Evolutionary conservation across 306 rosid species (phyloP).

Genomic region (Fagus sylvatica): DNA sequence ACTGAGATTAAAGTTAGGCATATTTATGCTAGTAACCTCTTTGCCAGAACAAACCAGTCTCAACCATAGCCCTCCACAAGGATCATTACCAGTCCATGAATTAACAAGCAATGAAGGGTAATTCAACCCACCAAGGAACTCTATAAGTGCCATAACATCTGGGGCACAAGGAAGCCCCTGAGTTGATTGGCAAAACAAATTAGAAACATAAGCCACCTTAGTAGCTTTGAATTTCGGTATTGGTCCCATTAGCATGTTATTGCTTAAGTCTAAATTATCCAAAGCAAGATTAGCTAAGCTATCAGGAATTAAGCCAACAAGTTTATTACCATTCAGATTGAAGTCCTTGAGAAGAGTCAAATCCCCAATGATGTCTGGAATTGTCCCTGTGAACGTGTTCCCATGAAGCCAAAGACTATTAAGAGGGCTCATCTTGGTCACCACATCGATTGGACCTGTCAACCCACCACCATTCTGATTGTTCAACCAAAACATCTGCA

Average conservation of each 20-base stretch:
- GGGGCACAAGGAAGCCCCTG: slow-evolving; percentile 59
- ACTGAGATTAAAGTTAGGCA: slow-evolving; percentile 56
- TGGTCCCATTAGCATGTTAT: slow-evolving; percentile 85
- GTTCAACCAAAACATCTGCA: slow-evolving; percentile 75
- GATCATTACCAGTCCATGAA: slow-evolving; percentile 72
- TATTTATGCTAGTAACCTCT: slow-evolving; percentile 61
- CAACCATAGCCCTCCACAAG: slow-evolving; percentile 68
- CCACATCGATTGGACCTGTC: slow-evolving; percentile 61
- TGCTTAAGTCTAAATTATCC: slow-evolving; percentile 62
- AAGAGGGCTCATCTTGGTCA: slow-evolving; percentile 64
- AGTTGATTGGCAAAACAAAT: slow-evolving; percentile 57
- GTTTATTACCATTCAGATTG: slow-evolving; percentile 68
- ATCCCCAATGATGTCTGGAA: slow-evolving; percentile 69
- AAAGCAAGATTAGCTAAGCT: slow-evolving; percentile 55
- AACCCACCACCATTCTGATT: slow-evolving; percentile 57
- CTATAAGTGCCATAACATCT: slow-evolving; percentile 71
- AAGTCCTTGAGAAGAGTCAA: slow-evolving; percentile 65
- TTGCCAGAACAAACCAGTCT: slow-evolving; percentile 61
- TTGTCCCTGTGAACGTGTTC: slow-evolving; percentile 65
- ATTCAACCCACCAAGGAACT: slow-evolving; percentile 60
- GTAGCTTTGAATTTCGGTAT: slow-evolving; percentile 64
- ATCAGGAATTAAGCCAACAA: slow-evolving; percentile 77
- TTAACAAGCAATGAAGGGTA: slow-evolving; percentile 65
- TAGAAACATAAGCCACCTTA: slow-evolving; percentile 22
- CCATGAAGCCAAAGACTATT: slow-evolving; percentile 87